phyloP scores from a whole-genome alignment of 164 flowering plant species.

The Echeveria elegans region DNA sequence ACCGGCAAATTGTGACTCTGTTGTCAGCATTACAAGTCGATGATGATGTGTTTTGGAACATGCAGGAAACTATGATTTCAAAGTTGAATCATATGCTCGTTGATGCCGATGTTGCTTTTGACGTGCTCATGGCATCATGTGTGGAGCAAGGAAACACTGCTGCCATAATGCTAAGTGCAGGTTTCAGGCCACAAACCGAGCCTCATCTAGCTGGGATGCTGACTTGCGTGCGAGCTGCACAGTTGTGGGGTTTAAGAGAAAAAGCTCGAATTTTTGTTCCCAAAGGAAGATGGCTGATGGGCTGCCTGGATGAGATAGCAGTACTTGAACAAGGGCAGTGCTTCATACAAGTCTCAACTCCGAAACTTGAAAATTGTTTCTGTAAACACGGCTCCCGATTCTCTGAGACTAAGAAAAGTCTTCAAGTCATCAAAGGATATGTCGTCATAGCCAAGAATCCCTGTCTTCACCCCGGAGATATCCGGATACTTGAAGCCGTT shows the following conservation, averaged over 20 bases:
- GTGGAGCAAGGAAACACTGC: conserved; percentile 71
- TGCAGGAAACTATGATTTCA: conserved; percentile 71
- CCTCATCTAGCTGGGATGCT: conserved; percentile 84
- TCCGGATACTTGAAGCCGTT: conserved; percentile 83
- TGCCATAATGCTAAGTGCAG: conserved; percentile 87
- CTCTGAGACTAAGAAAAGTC: conserved; percentile 30
- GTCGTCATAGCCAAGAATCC: conserved; percentile 91
- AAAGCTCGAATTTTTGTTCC: conserved; percentile 89
- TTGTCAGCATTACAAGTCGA: conserved; percentile 64
- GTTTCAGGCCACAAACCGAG: conserved; percentile 69
- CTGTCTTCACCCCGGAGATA: conserved; percentile 95
- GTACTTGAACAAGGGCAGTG: conserved; percentile 90
- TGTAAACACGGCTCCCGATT: conserved; percentile 64
- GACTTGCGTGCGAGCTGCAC: conserved; percentile 70
- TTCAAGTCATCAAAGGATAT: conserved; percentile 46
- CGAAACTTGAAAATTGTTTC: conserved; percentile 63
- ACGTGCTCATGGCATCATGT: conserved; percentile 71
- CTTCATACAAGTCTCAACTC: conserved; percentile 76
- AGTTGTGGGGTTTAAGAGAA: conserved; percentile 63
- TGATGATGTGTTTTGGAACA: conserved; percentile 56
- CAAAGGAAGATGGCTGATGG: conserved; percentile 85
- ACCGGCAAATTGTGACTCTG: conserved; percentile 75
- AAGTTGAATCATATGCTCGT: conserved; percentile 51
- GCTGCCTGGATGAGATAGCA: conserved; percentile 76
- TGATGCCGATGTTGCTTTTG: conserved; percentile 69